Percentiles rank a stretch among this genome's conserved stretches.
These are phyloP conservation scores for Exophiala calicioides DNA, from an alignment of 2,329 filamentous ascomycete species.

Conservation along the genomic window DNA sequence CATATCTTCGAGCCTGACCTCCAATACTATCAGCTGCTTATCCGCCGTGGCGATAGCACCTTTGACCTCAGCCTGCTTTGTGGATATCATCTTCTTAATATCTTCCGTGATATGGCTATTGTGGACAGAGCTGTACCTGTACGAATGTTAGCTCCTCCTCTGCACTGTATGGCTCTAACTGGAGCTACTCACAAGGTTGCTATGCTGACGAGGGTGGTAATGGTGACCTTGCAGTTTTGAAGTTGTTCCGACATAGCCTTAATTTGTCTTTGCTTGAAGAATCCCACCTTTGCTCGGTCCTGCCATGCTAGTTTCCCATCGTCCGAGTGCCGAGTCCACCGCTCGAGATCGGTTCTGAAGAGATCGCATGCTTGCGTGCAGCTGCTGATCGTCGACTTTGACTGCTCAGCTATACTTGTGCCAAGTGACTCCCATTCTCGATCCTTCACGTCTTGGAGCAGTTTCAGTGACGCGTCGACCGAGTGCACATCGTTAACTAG, in stretches of 20 bases:
- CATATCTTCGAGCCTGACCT: conserved; percentile 35
- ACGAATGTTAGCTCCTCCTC: conserved; percentile 27
- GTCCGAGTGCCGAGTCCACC: conserved; percentile 2
- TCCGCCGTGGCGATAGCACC: conserved; percentile 32
- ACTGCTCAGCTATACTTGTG: too few relatives aligned
- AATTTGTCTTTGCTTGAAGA: conserved; percentile 3
- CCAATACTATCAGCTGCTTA: conserved; percentile 28
- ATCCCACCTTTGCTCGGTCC: conserved; percentile 4
- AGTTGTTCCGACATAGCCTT: conserved; percentile 1
- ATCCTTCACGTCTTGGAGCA: conserved; percentile 35
- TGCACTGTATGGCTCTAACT: neutral
- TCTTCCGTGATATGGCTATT: conserved; percentile 37
- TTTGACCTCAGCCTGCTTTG: conserved; percentile 33
- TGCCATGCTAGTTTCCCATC: conserved; percentile 4
- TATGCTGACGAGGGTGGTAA: conserved; percentile 2
- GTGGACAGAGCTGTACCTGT: conserved; percentile 37
- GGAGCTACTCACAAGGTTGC: neutral
- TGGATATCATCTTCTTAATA: conserved; percentile 36
- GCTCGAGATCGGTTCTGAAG: conserved; percentile 14
- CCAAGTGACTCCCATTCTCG: conserved; percentile 39
- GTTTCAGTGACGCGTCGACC: conserved; percentile 34
- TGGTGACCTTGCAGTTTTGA: conserved; percentile 4
- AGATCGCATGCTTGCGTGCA: too few relatives aligned
- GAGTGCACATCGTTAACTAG: conserved; percentile 37
- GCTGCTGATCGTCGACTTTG: too few relatives aligned